Conservation (phyloP, 169 alveolate genomes). For the Plasmodium gallinaceum region DNA sequence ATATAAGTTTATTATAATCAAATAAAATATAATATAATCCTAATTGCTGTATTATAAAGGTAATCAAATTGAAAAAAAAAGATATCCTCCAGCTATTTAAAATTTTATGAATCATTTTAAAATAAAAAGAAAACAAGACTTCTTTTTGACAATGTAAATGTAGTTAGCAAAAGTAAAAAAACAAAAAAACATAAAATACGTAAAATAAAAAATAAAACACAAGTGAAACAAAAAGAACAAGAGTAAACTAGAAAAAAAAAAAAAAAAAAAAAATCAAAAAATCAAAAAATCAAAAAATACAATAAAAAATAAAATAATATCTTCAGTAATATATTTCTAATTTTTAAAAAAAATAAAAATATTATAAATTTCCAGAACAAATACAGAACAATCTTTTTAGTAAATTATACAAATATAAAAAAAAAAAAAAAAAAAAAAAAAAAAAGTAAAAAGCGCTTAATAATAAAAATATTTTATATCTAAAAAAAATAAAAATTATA, state of each 20-base stretch:
- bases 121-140: background rate
- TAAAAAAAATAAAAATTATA: background rate
- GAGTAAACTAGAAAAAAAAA: background rate
- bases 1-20: conserved; percentile 70
- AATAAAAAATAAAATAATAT: background rate
- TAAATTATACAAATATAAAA: background rate
- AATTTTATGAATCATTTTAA: conserved; percentile 76
- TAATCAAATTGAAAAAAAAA: conserved; percentile 78
- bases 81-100: conserved; percentile 83
- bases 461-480: background rate
- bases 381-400: conserved; percentile 1
- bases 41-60: conserved; percentile 79
- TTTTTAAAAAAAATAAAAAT: conserved; percentile 5
- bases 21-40: conserved; percentile 83
- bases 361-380: conserved; percentile 41
- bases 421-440: conserved; percentile 14
- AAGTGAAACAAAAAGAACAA: background rate
- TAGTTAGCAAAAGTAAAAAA: background rate
- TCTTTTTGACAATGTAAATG: too few species aligned
- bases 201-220: background rate
- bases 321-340: conserved; percentile 18
- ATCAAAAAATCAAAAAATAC: too few species aligned
- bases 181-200: background rate
- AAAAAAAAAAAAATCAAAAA: too few species aligned
- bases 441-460: conserved; percentile 11